Evolutionary conservation across 345 rosid species (phyloP).

Genomic region (thale cress (Arabidopsis thaliana)): TAIR10.1 NC_003076.8:3382001-3382500

Average conservation of each 20-base stretch:
- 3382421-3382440: conserved; percentile 53
- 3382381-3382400: conserved; percentile 84
- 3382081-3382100: conserved; percentile 54
- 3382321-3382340: conserved; percentile 80
- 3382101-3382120: conserved; percentile 85
- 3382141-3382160: conserved; percentile 90
- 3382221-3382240: not conserved
- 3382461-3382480: conserved; percentile 86
- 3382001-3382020: not conserved
- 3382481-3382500: conserved; percentile 79
- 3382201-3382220: conserved; percentile 44
- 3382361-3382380: conserved; percentile 75
- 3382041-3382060: not conserved
- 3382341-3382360: conserved; percentile 84
- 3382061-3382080: not conserved
- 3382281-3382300: not conserved
- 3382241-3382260: not conserved
- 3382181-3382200: conserved; percentile 83
- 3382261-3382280: no score
- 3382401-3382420: conserved; percentile 58
- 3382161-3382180: conserved; percentile 85
- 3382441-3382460: conserved; percentile 56
- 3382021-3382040: not conserved
- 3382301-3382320: conserved; percentile 28
- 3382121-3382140: conserved; percentile 94